Conservation (phyloP, 2,329 filamentous ascomycete species). For the Monosporascus sp. region DNA sequence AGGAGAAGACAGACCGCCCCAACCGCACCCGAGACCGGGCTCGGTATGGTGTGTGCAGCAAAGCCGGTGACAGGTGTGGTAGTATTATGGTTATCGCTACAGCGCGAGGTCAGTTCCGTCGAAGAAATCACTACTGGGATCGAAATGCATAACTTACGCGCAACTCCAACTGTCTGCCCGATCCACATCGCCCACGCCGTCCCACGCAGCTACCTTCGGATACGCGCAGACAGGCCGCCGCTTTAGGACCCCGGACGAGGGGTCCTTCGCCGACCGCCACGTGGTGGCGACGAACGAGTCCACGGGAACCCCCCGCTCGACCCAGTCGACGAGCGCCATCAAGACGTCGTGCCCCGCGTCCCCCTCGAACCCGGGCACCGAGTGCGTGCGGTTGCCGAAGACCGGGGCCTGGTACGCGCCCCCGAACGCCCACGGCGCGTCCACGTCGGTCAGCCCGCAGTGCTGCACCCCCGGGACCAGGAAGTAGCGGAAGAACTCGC, state of each 20-base stretch:
- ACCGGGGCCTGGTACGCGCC: slow-evolving; percentile 22
- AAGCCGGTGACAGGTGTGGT: neutral
- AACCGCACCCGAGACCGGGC: slow-evolving; percentile 10
- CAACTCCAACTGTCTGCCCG: slow-evolving; percentile 31
- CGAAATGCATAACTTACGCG: slow-evolving; percentile 16
- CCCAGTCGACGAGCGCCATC: slow-evolving; percentile 34
- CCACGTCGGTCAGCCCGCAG: slow-evolving; percentile 32
- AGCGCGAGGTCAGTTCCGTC: neutral
- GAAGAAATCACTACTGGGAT: neutral
- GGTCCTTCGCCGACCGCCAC: slow-evolving; percentile 21
- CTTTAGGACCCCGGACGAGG: slow-evolving; percentile 33
- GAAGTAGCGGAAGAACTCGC: slow-evolving; percentile 49
- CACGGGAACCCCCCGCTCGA: slow-evolving; percentile 27
- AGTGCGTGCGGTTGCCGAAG: slow-evolving; percentile 26
- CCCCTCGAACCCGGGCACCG: slow-evolving; percentile 28
- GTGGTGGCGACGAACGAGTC: slow-evolving; percentile 31
- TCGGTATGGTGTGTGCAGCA: slow-evolving; percentile 6
- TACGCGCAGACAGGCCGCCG: slow-evolving; percentile 43
- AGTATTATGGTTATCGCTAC: neutral
- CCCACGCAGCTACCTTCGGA: slow-evolving; percentile 31
- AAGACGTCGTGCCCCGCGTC: slow-evolving; percentile 33
- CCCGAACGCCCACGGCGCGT: slow-evolving; percentile 38
- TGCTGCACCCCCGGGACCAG: slow-evolving; percentile 51
- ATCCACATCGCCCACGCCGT: slow-evolving; percentile 27
- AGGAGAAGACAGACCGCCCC: slow-evolving; percentile 3